Evolutionary conservation across 805 yeast genomes (phyloP), one percentile per base, ranked within the genome.

Genomic region (Schwanniomyces yamadae): DNA sequence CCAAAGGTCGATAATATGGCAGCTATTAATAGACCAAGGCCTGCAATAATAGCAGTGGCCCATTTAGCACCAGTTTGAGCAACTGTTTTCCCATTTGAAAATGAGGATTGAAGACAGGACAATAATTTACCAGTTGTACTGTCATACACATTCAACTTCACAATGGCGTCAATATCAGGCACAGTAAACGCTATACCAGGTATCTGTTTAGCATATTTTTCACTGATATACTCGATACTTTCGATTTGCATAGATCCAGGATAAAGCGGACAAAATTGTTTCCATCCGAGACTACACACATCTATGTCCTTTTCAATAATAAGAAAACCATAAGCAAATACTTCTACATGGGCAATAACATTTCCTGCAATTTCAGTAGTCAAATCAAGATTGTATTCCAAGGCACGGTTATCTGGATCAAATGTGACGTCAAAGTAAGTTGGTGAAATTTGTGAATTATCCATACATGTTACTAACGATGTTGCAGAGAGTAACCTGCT

Each of bases 11-110:
- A 80, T 42, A 88, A 69, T n/a, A 84, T 44, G 4, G 95, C 90
- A n/a, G 95, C 85, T 12, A 82, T 72, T 29, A 89, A 63, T 40
- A 90, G 61, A n/a, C 96, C 96, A 20, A 86, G 59, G 44, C 96
- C 96, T 1, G 95, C 88, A 50, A 89, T 70, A 14, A 83, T 82
- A 1, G 97, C 97, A 13, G 96, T 87, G 26, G 87, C 95, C 97
- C 97, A 90, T 61, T 85, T 84, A 39, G 83, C 89, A 46, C 85
- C 85, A 2, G 76, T 69, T 54, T 87, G 95, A 28, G 84, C 65
- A 14, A 88, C 91, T 2, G 95, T 81, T 50, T 81, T 84, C 23
- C 90, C 88, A 55, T 88, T 88, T 14, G 81, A 52, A 54, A 88
- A 80, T 40, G 75, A 74, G 12, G 87, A 80, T 54, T 84, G 91